Conservation (phyloP, 2,329 filamentous ascomycete species). For the Sarocladium oryzae region DNA sequence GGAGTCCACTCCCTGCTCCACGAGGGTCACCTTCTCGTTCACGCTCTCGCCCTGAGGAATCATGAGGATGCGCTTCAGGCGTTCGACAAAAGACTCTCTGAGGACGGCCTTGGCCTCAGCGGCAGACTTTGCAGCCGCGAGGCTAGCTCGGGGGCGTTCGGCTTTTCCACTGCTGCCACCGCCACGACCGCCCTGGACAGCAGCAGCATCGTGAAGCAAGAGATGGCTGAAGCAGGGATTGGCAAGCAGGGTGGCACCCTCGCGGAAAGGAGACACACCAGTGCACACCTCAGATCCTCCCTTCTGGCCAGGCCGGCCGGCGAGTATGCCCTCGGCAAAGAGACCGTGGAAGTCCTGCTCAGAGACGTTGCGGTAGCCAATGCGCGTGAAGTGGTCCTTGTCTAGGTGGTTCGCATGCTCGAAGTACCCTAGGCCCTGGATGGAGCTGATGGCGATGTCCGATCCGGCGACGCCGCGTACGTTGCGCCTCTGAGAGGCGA, state of each 20-base stretch:
- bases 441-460: background rate
- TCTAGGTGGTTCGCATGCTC: background rate
- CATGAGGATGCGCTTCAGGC: background rate
- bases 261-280: background rate
- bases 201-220: background rate
- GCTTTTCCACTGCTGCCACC: background rate
- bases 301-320: background rate
- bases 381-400: slow-evolving; percentile 19
- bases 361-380: slow-evolving; percentile 21
- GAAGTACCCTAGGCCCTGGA: slow-evolving; percentile 28
- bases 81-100: background rate
- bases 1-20: background rate
- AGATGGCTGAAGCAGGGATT: background rate
- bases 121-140: background rate
- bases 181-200: slow-evolving; percentile 18
- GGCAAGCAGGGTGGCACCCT: background rate
- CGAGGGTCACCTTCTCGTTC: background rate
- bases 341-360: background rate
- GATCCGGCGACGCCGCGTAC: background rate
- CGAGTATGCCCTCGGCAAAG: background rate
- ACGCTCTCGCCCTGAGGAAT: background rate
- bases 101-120: background rate
- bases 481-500: slow-evolving; percentile 25
- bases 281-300: background rate
- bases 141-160: background rate